Evolutionary conservation across 768 basidiomycete species (phyloP), one percentile per base, ranked within the genome.

Genomic region (Lyophyllum atratum): DNA sequence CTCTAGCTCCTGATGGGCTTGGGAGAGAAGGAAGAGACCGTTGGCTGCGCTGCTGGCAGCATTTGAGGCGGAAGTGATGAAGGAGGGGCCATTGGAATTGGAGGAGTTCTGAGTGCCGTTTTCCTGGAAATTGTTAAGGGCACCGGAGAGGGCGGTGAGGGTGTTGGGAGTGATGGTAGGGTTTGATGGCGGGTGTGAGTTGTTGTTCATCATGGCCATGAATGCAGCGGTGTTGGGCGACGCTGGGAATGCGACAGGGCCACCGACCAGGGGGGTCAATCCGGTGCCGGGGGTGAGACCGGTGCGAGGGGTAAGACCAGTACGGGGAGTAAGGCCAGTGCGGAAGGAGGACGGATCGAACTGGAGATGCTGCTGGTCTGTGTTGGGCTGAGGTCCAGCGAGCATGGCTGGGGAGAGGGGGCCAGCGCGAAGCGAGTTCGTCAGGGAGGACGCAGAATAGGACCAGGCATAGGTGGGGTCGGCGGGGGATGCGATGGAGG

Each of bases 401-500:
- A 97, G 87, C 93, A 98, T 96, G 53, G 96, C 95, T 28, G 96
- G 96, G 5, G 92, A 94, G 53, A 98, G 87, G 1, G 96, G 96
- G 4, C 95, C 96, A 0, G 95, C 84, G 45, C 96, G 87, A 31
- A 98, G 85, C 2, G 93, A 95, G 71, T 90, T 90, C 42, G 79
- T 73, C 48, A 88, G 74, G 42, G 85, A 69, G 44, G 66, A 67
- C 14, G 81, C 72, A 40, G 82, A 79, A 68, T 86, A 86, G 33
- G 78, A 81, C 91, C 93, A 94, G 66, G 61, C 81, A 80, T 66
- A 92, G 80, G 49, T 82, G 70, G 76, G 73, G 61, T 85, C 87
- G 11, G 85, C 78, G 9, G 87, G 86, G 9, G 90, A 90, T 1
- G 89, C 84, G 56, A 94, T 87, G 53, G 89, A 78, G 14, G 90